Evolutionary conservation across 176 grass and related monocot species (phyloP).

Genomic region (Eragrostis nindensis): DNA sequence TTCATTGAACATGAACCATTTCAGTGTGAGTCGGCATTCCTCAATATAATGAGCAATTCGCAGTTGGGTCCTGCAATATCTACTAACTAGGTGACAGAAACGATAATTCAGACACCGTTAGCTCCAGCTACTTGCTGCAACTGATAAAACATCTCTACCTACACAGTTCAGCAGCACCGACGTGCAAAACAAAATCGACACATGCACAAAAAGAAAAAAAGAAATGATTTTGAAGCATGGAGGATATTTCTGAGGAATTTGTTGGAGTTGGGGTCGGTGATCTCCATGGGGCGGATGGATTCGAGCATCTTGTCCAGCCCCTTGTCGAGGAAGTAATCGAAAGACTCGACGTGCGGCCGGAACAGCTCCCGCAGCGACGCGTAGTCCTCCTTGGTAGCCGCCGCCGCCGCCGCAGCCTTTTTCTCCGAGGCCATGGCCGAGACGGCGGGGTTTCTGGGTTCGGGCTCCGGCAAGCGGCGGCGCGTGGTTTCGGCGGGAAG

Average conservation of each 20-base stretch:
- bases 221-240: not conserved
- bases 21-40: not conserved
- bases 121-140: not conserved
- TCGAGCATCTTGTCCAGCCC: constrained; percentile 68
- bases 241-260: constrained; percentile 90
- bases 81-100: constrained; percentile 13
- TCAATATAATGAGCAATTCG: not conserved
- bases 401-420: constrained; percentile 5
- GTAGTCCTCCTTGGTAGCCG: constrained; percentile 41
- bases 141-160: too few species aligned
- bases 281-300: constrained; percentile 63
- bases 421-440: constrained; percentile 8
- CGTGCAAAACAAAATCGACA: not conserved
- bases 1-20: not conserved
- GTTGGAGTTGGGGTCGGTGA: constrained; percentile 48
- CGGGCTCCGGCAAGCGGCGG: not conserved
- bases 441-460: not conserved
- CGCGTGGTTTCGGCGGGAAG: constrained; percentile 33
- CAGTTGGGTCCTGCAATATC: not conserved
- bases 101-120: not conserved
- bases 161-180: not conserved
- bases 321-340: constrained; percentile 78
- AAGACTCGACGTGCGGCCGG: constrained; percentile 82
- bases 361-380: constrained; percentile 63
- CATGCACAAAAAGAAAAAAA: not conserved